These are phyloP conservation scores for Populus davidiana DNA, from an alignment of 345 rosid species.

Conservation along the genomic window DNA sequence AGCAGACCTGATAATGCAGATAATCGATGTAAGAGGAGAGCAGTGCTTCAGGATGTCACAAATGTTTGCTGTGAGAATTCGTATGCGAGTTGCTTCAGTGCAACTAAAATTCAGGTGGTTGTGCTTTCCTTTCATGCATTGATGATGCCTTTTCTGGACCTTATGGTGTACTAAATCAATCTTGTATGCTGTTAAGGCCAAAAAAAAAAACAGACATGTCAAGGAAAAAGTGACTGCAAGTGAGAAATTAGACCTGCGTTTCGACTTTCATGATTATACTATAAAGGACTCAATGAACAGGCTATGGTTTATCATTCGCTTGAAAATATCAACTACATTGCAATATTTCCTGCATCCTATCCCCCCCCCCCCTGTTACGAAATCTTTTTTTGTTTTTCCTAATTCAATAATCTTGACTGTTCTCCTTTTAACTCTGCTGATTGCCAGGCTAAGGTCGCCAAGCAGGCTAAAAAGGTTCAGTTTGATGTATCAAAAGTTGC, in stretches of 20 bases:
- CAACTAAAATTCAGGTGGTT: slow-evolving; percentile 54
- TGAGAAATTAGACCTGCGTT: not conserved
- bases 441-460: slow-evolving; percentile 49
- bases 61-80: slow-evolving; percentile 50
- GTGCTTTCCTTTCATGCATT: slow-evolving; percentile 6
- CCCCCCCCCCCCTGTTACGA: not conserved
- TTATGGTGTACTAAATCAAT: not conserved
- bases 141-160: not conserved
- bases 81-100: slow-evolving; percentile 47
- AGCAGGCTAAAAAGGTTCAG: slow-evolving; percentile 41
- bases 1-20: slow-evolving; percentile 26
- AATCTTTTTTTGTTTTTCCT: not conserved
- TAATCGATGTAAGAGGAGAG: slow-evolving; percentile 51
- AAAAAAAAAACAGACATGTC: not conserved
- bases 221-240: not conserved
- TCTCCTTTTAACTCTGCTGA: slow-evolving; percentile 7
- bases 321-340: not conserved
- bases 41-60: slow-evolving; percentile 69
- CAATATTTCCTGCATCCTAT: slow-evolving; percentile 1
- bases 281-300: not conserved
- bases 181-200: not conserved
- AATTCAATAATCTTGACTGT: not conserved
- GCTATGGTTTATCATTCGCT: not conserved
- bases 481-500: slow-evolving; percentile 39
- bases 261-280: not conserved